A percentile compares a stretch with the other conserved stretches of the same genome.
phyloP scores from a whole-genome alignment of 2,329 filamentous ascomycete genomes.

The Talaromyces sp. region DNA sequence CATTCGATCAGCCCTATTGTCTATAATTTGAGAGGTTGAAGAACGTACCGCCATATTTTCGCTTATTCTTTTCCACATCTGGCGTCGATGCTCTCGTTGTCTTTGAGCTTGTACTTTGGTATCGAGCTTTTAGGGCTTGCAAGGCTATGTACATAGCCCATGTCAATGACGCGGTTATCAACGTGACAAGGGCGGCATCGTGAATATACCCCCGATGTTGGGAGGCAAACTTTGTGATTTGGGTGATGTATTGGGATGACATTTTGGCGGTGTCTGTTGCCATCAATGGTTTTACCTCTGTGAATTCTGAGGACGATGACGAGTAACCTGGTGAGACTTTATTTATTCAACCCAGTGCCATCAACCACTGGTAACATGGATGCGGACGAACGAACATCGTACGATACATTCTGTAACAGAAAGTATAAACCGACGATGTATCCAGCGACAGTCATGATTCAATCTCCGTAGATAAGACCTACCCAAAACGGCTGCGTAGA shows the following conservation, averaged over 20 bases:
- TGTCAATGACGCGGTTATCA: constrained; percentile 15
- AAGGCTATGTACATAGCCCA: constrained; percentile 30
- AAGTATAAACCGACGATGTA: not conserved
- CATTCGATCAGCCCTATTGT: not conserved
- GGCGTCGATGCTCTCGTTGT: constrained; percentile 31
- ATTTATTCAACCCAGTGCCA: not conserved
- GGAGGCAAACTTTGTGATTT: not conserved
- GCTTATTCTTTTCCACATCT: constrained; percentile 44
- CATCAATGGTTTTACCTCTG: not conserved
- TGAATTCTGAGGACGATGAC: not conserved
- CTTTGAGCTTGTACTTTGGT: not conserved
- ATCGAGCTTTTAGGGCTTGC: constrained; percentile 26
- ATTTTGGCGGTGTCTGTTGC: not conserved
- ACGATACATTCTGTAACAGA: not conserved
- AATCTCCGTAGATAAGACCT: not conserved
- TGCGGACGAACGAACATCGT: not conserved
- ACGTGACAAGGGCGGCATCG: not conserved
- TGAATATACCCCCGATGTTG: not conserved
- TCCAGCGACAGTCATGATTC: not conserved
- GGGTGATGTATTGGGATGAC: not conserved
- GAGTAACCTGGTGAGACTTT: not conserved
- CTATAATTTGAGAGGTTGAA: not conserved
- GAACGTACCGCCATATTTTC: constrained; percentile 47
- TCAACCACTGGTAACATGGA: not conserved
- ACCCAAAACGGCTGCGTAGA: constrained; percentile 16